Percentiles rank a stretch among this genome's conserved stretches.
Conservation (phyloP, 306 rosid species). For the Sicyos baderoa region DNA sequence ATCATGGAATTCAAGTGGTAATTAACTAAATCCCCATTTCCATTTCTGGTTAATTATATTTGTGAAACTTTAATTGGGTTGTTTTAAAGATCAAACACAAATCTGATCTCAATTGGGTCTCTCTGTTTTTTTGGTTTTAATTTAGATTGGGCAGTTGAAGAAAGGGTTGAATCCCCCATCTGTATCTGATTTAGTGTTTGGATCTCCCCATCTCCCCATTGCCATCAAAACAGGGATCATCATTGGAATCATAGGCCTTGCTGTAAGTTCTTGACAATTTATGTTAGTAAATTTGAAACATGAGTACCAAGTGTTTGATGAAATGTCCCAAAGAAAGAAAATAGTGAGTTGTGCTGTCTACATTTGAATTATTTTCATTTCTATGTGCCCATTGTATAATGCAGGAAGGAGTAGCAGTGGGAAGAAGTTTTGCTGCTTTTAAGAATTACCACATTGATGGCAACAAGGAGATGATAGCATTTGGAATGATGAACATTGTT, state of each 20-base stretch:
- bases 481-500: constrained; percentile 45
- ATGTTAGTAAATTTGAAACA: too few relatives aligned
- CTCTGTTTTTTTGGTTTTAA: neutral
- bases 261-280: too few relatives aligned
- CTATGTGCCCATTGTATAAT: neutral
- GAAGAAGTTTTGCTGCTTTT: constrained; percentile 39
- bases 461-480: constrained; percentile 49
- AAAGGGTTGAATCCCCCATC: constrained; percentile 45
- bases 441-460: constrained; percentile 46
- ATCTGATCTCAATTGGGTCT: constrained; percentile 1
- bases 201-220: constrained; percentile 25
- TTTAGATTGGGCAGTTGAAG: constrained; percentile 42
- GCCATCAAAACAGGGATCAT: constrained; percentile 42
- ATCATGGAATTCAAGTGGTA: constrained; percentile 43
- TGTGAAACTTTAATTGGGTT: neutral
- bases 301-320: neutral
- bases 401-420: constrained; percentile 53
- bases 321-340: neutral
- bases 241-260: constrained; percentile 42
- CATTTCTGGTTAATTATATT: constrained; percentile 14
- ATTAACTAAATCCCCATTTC: neutral
- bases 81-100: neutral
- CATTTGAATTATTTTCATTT: neutral
- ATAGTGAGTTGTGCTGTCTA: neutral
- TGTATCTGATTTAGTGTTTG: constrained; percentile 28